A percentile compares a stretch with the other conserved stretches of the same genome.
These are phyloP conservation scores for Coniferiporia sulphurascens DNA, from an alignment of 1,284 basidiomycete genomes.

Conservation along the genomic window DNA sequence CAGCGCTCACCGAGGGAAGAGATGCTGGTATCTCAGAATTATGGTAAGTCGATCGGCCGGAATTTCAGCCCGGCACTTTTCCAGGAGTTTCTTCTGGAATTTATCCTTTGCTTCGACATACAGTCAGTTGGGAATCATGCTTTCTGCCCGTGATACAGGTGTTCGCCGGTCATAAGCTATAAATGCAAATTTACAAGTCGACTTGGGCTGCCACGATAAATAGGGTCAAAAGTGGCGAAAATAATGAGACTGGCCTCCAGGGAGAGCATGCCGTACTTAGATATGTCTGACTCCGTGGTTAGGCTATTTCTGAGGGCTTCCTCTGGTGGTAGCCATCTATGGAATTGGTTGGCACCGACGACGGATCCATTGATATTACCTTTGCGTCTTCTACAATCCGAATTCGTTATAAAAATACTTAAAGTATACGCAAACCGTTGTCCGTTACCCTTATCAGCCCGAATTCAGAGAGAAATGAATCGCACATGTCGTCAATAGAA, in stretches of 20 bases:
- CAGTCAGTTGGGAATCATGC: neutral
- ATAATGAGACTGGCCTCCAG: conserved; percentile 39
- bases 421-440: neutral
- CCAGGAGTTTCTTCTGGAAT: neutral
- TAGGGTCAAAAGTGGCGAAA: neutral
- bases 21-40: no score
- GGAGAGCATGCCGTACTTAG: conserved; percentile 49
- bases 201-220: no score
- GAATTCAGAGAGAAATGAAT: conserved; percentile 52
- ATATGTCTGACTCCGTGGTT: conserved; percentile 43
- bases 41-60: no score
- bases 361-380: conserved; percentile 44
- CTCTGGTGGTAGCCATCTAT: conserved; percentile 43
- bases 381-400: conserved; percentile 34
- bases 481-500: conserved; percentile 40
- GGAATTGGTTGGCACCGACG: conserved; percentile 44
- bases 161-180: neutral
- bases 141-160: neutral
- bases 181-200: no score
- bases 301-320: conserved; percentile 41
- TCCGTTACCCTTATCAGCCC: conserved; percentile 33
- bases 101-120: neutral
- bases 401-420: no score
- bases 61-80: no score
- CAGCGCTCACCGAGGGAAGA: no score